These are phyloP conservation scores for Prunus campanulata DNA, from an alignment of 306 rosid species.

Conservation along the genomic window DNA sequence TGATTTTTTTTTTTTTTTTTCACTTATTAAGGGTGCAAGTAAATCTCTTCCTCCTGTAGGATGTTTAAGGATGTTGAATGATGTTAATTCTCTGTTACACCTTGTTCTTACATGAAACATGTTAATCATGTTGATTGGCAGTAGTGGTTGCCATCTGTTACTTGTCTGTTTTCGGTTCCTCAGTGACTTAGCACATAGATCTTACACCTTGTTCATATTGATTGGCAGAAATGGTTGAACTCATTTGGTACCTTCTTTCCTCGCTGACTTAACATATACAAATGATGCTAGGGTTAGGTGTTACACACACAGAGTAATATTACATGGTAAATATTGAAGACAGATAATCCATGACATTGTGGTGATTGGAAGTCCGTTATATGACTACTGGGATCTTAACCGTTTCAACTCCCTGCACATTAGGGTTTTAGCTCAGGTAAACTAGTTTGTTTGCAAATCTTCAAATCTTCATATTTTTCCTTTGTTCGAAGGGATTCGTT, in stretches of 20 bases:
- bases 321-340: not conserved
- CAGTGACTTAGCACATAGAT: too few relatives aligned
- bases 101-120: conserved; percentile 4
- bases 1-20: not conserved
- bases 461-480: too few relatives aligned
- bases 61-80: conserved; percentile 21
- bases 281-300: not conserved
- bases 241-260: not conserved
- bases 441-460: too few relatives aligned
- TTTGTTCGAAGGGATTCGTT: too few relatives aligned
- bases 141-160: too few relatives aligned
- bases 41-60: conserved; percentile 28
- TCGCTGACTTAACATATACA: not conserved
- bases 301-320: not conserved
- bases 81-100: not conserved
- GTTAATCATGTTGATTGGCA: not conserved
- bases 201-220: not conserved
- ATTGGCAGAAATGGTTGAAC: not conserved
- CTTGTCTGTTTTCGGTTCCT: too few relatives aligned
- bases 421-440: too few relatives aligned
- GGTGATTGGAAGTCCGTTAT: not conserved
- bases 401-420: not conserved
- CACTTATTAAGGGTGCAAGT: conserved; percentile 19
- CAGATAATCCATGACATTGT: not conserved
- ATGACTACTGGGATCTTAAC: too few relatives aligned